phyloP scores from a whole-genome alignment of 768 basidiomycete genomes.

The Auricularia cornea region DNA sequence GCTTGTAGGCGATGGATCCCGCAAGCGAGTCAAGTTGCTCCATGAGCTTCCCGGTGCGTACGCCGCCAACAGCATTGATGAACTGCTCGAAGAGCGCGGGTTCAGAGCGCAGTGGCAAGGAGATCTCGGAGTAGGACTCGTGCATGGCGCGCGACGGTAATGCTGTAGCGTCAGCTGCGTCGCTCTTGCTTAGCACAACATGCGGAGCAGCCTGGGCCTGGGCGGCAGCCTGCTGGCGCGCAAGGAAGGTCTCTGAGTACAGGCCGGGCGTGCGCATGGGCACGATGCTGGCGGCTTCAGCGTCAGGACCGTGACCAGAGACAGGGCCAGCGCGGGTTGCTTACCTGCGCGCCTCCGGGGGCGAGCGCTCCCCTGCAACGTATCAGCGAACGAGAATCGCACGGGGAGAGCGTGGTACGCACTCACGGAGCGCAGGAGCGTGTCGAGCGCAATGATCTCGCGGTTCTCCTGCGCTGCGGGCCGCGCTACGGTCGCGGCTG shows the following conservation, averaged over 20 bases:
- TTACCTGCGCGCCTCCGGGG: conserved; percentile 47
- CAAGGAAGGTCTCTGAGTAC: conserved; percentile 54
- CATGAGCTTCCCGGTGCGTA: conserved; percentile 67
- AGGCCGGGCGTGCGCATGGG: conserved; percentile 43
- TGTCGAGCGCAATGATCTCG: conserved; percentile 51
- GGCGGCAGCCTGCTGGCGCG: conserved; percentile 1
- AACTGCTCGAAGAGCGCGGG: conserved; percentile 56
- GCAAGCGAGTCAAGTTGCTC: conserved; percentile 80
- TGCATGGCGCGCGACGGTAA: conserved; percentile 50
- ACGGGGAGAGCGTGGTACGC: conserved; percentile 23
- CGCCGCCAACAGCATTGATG: conserved; percentile 61
- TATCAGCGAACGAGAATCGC: not conserved
- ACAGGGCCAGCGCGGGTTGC: conserved; percentile 1
- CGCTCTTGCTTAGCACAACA: not conserved
- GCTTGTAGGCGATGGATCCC: conserved; percentile 77
- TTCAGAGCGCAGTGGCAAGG: conserved; percentile 55
- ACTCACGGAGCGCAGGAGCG: conserved; percentile 48
- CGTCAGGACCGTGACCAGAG: conserved; percentile 6
- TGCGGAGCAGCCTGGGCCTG: not conserved
- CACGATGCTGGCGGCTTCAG: conserved; percentile 34
- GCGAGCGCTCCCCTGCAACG: conserved; percentile 37
- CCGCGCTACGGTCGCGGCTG: not conserved
- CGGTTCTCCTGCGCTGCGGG: conserved; percentile 40
- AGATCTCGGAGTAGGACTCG: conserved; percentile 61
- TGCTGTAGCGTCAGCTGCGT: not conserved